These are phyloP conservation scores for Cerrena zonata DNA, from an alignment of 1,284 basidiomycete species.

Conservation along the genomic window DNA sequence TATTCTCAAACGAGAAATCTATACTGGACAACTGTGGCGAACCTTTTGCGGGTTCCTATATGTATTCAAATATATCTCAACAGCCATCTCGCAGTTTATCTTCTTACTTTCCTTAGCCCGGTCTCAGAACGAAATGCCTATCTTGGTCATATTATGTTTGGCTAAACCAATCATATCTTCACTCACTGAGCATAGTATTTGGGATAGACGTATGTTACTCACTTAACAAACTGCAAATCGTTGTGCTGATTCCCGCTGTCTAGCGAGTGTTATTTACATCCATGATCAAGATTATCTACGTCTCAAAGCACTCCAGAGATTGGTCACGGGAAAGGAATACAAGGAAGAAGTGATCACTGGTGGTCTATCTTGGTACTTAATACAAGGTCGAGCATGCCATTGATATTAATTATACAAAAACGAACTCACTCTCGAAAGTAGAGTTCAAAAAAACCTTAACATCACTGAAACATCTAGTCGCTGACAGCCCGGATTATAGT, in stretches of 20 bases:
- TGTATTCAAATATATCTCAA: background rate
- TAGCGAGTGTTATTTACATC: background rate
- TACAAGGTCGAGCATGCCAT: slow-evolving; percentile 1
- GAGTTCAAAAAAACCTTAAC: no score
- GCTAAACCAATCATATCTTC: background rate
- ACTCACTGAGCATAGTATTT: background rate
- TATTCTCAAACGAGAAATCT: background rate
- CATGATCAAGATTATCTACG: slow-evolving; percentile 5
- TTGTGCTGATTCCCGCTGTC: background rate
- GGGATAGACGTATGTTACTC: background rate
- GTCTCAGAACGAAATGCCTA: background rate
- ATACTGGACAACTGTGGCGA: background rate
- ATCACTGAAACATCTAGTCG: no score
- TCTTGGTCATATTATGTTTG: background rate
- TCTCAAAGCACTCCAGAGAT: background rate
- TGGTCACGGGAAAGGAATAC: slow-evolving; percentile 4
- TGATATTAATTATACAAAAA: background rate
- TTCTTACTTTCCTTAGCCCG: background rate
- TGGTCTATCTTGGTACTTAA: slow-evolving; percentile 2
- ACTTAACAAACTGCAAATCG: background rate
- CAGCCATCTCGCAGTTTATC: slow-evolving; percentile 1
- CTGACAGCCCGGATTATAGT: no score
- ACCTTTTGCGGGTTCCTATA: background rate
- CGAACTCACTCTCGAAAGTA: slow-evolving; percentile 3
- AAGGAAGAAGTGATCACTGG: slow-evolving; percentile 9